phyloP scores from a whole-genome alignment of 108 stramenopile species.

The Nitzschia sp. region DNA sequence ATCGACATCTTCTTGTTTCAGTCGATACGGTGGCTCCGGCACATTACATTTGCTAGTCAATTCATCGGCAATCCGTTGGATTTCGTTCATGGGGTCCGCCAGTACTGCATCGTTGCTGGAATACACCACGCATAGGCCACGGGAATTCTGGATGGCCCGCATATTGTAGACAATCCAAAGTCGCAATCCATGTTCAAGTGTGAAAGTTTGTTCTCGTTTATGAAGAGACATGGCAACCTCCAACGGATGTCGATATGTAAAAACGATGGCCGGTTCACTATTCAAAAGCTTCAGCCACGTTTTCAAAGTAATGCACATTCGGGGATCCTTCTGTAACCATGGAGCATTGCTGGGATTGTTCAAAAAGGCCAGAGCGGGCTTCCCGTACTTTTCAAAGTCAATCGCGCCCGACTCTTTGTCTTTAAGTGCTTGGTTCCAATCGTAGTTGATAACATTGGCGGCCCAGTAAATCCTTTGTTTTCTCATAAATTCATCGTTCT shows the following conservation, averaged over 20 bases:
- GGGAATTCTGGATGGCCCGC: slow-evolving; percentile 74
- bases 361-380: slow-evolving; percentile 55
- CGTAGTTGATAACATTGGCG: slow-evolving; percentile 62
- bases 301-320: slow-evolving; percentile 88
- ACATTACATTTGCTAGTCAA: slow-evolving; percentile 69
- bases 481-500: slow-evolving; percentile 87
- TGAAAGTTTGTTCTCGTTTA: slow-evolving; percentile 60
- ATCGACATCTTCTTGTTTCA: slow-evolving; percentile 67
- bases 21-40: slow-evolving; percentile 52
- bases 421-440: slow-evolving; percentile 55
- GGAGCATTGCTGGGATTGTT: slow-evolving; percentile 67
- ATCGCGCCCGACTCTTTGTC: slow-evolving; percentile 54
- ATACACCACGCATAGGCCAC: slow-evolving; percentile 71
- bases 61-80: slow-evolving; percentile 76
- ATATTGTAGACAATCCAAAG: slow-evolving; percentile 91
- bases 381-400: slow-evolving; percentile 53
- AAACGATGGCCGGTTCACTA: slow-evolving; percentile 79
- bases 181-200: slow-evolving; percentile 67
- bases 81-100: slow-evolving; percentile 64
- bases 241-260: slow-evolving; percentile 92
- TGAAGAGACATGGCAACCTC: slow-evolving; percentile 91
- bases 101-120: slow-evolving; percentile 81
- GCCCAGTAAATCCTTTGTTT: slow-evolving; percentile 76
- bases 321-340: slow-evolving; percentile 92
- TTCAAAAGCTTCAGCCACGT: slow-evolving; percentile 84